phyloP scores from a whole-genome alignment of 306 rosid species.

The Astragalus membranaceus region DNA sequence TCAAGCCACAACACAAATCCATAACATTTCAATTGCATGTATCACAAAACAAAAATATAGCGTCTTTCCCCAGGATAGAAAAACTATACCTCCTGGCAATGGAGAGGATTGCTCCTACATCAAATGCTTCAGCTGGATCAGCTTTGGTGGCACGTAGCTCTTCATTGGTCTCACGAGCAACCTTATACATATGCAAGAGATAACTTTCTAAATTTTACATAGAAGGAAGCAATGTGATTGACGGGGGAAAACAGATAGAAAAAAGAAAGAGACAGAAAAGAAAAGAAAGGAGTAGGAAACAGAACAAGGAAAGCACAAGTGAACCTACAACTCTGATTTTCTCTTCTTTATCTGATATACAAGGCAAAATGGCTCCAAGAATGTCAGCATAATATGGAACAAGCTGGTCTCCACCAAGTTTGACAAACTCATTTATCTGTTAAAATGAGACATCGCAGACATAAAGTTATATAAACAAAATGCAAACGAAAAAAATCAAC shows the following conservation, averaged over 20 bases:
- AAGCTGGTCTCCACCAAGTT: constrained; percentile 99
- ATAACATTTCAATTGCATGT: constrained; percentile 14
- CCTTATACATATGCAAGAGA: constrained; percentile 38
- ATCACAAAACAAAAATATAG: constrained; percentile 29
- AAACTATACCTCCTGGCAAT: constrained; percentile 76
- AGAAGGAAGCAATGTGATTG: neutral
- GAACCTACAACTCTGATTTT: constrained; percentile 91
- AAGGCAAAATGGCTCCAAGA: constrained; percentile 93
- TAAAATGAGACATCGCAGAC: constrained; percentile 5
- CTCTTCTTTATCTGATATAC: constrained; percentile 99
- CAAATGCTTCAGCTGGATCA: constrained; percentile 81
- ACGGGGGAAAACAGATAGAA: neutral
- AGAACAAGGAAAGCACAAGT: constrained; percentile 7
- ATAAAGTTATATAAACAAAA: neutral
- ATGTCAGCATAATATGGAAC: constrained; percentile 95
- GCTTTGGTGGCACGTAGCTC: constrained; percentile 82
- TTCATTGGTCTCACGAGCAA: constrained; percentile 97
- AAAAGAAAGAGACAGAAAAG: neutral
- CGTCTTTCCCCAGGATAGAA: constrained; percentile 8
- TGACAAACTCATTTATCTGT: constrained; percentile 93
- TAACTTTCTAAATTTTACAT: constrained; percentile 14
- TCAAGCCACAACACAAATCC: neutral
- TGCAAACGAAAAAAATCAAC: neutral
- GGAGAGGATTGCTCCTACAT: constrained; percentile 76
- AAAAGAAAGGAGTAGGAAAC: neutral